Percentiles rank a stretch among this genome's conserved stretches.
phyloP scores from a whole-genome alignment of 805 yeast genomes.

The Priceomyces castillae region DNA sequence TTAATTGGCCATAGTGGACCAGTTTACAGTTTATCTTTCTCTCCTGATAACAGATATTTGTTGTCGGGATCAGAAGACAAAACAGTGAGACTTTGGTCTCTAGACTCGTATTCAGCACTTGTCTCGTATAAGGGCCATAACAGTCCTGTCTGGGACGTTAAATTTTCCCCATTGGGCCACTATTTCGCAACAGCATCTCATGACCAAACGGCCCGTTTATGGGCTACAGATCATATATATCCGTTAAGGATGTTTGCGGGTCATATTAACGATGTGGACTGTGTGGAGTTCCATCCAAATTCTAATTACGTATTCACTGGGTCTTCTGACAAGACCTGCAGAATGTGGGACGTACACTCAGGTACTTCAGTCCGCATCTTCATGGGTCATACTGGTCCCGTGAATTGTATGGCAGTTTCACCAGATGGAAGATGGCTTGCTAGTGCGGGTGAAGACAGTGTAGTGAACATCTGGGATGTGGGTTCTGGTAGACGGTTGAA shows the following conservation, averaged over 20 bases:
- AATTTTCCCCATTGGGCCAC: conserved; percentile 92
- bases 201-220: conserved; percentile 94
- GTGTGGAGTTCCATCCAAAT: conserved; percentile 94
- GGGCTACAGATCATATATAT: conserved; percentile 98
- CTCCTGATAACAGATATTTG: conserved; percentile 83
- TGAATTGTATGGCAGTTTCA: conserved; percentile 80
- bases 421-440: conserved; percentile 98
- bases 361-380: conserved; percentile 91
- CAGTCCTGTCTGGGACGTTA: conserved; percentile 97
- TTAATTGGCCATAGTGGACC: conserved; percentile 93
- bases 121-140: conserved; percentile 96
- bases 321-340: conserved; percentile 88
- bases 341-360: conserved; percentile 95
- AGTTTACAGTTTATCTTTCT: conserved; percentile 84
- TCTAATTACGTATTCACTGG: conserved; percentile 94
- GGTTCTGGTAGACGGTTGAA: conserved; percentile 88
- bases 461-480: conserved; percentile 89
- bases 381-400: conserved; percentile 89
- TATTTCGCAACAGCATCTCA: conserved; percentile 98
- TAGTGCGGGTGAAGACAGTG: conserved; percentile 89
- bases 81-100: conserved; percentile 89
- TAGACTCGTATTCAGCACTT: conserved; percentile 83
- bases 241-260: conserved; percentile 97
- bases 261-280: conserved; percentile 93
- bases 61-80: conserved; percentile 87